Evolutionary conservation across 2,329 filamentous ascomycete species (phyloP), one percentile per base, ranked within the genome.

Genomic region (Cladophialophora exuberans): DNA sequence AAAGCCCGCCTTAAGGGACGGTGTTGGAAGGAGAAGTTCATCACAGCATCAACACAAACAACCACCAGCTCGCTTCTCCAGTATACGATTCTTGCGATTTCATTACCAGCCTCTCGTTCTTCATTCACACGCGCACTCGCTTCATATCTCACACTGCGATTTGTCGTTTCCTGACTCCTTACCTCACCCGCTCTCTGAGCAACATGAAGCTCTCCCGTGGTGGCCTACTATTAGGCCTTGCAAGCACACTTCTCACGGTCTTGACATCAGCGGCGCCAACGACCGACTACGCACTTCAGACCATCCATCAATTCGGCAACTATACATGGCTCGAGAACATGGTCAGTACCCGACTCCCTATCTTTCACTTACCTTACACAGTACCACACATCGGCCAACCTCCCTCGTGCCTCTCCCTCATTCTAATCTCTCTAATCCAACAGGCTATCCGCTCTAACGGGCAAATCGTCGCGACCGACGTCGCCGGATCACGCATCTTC

Each of bases 281-380:
- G 6, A 6, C 13, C 13, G 28, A 31, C 6, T 31, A 31, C 13
- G 28, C 6, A 13, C 28, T 31, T 31, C 28, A 31, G 28, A 48
- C 42, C 9, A 20, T 45, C 9, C 25, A 45, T 23, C 42, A 45
- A 23, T 45, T 45, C 42, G n/a, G 9, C 7, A 45, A 45, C 22
- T 17, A 6, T 6, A 45, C 42, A 6, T 45, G 42, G 42, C 30
- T 45, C 13, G 42, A 45, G 20, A 45, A 45, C 22, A 15, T 45
- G 9, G 42, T 39, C 6, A 6, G 36, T 39, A 7, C 6, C 36
- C 6, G 36, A 39, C 6, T 7, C 15, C 36, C 9, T 15, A 13
- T 31, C 28, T 31, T 31, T 7, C 28, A 31, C 28, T 31, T 6
- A 31, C 28, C 28, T 31, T 7, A 15, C n/a, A n/a, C n/a, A n/a